These are phyloP conservation scores for Monilinia polystroma DNA, from an alignment of 2,329 filamentous ascomycete species.

Conservation along the genomic window DNA sequence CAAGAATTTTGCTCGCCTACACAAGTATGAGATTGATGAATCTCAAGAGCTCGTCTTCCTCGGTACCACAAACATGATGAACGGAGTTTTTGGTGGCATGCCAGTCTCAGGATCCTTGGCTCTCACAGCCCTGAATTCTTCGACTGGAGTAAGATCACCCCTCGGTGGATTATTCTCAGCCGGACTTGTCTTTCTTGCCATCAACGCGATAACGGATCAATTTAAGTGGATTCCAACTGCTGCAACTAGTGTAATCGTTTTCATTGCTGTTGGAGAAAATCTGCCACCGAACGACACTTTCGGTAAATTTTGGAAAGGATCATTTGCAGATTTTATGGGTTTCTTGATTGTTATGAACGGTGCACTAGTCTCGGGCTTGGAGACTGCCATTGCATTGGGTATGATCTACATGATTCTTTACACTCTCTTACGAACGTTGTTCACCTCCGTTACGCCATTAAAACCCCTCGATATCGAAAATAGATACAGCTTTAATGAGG, in stretches of 20 bases:
- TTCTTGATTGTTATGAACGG: slow-evolving; percentile 29
- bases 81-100: slow-evolving; percentile 64
- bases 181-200: slow-evolving; percentile 59
- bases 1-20: slow-evolving; percentile 60
- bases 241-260: slow-evolving; percentile 62
- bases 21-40: slow-evolving; percentile 62
- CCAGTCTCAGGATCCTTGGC: slow-evolving; percentile 66
- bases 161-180: slow-evolving; percentile 60
- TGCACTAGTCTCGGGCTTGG: neutral
- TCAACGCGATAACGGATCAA: slow-evolving; percentile 59
- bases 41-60: slow-evolving; percentile 66
- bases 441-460: neutral
- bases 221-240: slow-evolving; percentile 69
- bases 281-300: neutral
- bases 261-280: slow-evolving; percentile 16
- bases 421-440: slow-evolving; percentile 8
- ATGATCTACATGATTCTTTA: slow-evolving; percentile 12
- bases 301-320: slow-evolving; percentile 45
- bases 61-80: slow-evolving; percentile 61
- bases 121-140: slow-evolving; percentile 64
- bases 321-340: slow-evolving; percentile 62
- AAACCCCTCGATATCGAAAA: slow-evolving; percentile 5
- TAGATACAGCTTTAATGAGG: neutral
- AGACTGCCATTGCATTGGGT: neutral
- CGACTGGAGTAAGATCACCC: slow-evolving; percentile 61